Evolutionary conservation across 2,329 filamentous ascomycete species (phyloP).

Genomic region (Sporothrix protearum): DNA sequence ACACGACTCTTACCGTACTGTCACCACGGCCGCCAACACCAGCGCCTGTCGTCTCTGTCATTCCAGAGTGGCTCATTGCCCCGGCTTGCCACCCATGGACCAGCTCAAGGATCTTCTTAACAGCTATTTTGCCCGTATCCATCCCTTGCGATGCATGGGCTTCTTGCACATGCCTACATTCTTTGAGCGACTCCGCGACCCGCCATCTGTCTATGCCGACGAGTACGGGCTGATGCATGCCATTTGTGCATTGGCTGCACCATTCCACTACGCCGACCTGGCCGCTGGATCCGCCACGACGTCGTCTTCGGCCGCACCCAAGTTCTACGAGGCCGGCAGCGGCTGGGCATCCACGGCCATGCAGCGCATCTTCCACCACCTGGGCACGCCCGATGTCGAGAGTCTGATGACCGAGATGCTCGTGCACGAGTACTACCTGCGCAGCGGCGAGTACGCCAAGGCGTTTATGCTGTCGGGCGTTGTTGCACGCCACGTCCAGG

Average conservation of each 20-base stretch:
- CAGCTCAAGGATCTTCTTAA: constrained; percentile 25
- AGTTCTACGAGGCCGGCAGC: constrained; percentile 18
- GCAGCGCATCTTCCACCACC: constrained; percentile 21
- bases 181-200: constrained; percentile 26
- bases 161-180: constrained; percentile 31
- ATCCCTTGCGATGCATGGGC: constrained; percentile 30
- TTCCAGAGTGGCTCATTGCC: constrained; percentile 16
- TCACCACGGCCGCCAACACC: not conserved
- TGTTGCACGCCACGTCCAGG: constrained; percentile 23
- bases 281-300: not conserved
- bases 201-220: constrained; percentile 10
- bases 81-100: constrained; percentile 18
- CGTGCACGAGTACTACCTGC: constrained; percentile 24
- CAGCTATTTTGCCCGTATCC: constrained; percentile 29
- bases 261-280: constrained; percentile 18
- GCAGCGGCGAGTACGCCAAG: constrained; percentile 25
- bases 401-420: constrained; percentile 25
- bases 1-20: not conserved
- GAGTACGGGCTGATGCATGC: constrained; percentile 23
- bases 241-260: constrained; percentile 24
- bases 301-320: not conserved
- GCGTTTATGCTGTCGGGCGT: constrained; percentile 24
- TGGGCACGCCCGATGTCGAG: constrained; percentile 24
- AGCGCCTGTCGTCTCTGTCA: not conserved
- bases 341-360: constrained; percentile 23